Conservation (phyloP, 2,329 filamentous ascomycete species). For the Cryphonectria radicalis region DNA sequence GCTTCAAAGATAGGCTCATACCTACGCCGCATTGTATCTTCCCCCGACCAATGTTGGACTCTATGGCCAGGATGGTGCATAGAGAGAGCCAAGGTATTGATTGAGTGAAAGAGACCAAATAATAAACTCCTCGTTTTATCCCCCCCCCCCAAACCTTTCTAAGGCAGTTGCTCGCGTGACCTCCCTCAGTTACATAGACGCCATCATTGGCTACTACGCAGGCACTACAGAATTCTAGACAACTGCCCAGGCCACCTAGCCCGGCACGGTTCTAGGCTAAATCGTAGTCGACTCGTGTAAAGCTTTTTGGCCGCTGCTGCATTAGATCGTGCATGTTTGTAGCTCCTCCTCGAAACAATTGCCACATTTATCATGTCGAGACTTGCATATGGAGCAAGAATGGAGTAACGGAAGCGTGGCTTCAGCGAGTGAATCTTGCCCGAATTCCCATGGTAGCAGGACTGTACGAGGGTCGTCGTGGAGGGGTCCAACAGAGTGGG, state of each 20-base stretch:
- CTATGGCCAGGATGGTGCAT: neutral
- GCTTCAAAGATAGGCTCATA: neutral
- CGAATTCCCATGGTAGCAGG: too few relatives aligned
- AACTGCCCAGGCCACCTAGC: neutral
- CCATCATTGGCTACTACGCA: neutral
- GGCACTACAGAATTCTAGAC: slow-evolving; percentile 3
- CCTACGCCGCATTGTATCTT: too few relatives aligned
- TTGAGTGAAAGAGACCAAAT: neutral
- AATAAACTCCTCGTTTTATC: neutral
- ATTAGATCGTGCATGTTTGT: neutral
- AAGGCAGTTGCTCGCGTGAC: neutral
- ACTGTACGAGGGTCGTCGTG: too few relatives aligned
- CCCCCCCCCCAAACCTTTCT: too few relatives aligned
- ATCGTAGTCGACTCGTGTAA: neutral
- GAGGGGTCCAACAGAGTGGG: too few relatives aligned
- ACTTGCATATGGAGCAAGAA: neutral
- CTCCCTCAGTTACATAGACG: neutral
- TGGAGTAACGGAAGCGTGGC: neutral
- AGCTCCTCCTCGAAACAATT: too few relatives aligned
- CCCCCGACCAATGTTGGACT: too few relatives aligned
- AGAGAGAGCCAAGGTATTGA: neutral
- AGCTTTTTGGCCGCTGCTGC: neutral
- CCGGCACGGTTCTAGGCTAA: neutral
- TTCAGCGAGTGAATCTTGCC: too few relatives aligned
- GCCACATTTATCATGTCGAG: too few relatives aligned